Base-by-base conservation (phyloP, 148 eudicot genomes). In the Dianthus caryophyllus region DNA sequence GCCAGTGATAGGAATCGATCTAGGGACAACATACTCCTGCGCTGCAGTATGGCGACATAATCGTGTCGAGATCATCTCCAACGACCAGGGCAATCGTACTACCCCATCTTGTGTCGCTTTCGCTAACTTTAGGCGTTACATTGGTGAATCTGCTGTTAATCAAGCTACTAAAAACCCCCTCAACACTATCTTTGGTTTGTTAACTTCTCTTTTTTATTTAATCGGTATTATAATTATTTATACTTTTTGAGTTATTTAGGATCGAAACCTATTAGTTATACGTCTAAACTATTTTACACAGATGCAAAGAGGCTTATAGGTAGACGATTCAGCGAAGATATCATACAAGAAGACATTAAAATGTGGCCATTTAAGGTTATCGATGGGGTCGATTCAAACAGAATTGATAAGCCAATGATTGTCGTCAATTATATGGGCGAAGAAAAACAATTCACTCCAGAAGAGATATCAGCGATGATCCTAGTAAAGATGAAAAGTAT, bases 21-120 rank as follows among this genome's bases (percentile, higher is more conserved):
- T 73, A 3, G 76, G 70, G 33, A 58, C 70, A 0, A 44, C 65
- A 0, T 54, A 57, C 51, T 65, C 70, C 5, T 48, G 65, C 31
- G 70, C 58, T 0, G 71, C 38, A 10, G 27, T 49, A 3, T 73
- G 76, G 76, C 66, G 49, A 11, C 38, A 66, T 24, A 51, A 15
- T 47, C 65, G 48, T 21, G 58, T 65, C 14, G 70, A 72, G 27
- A 66, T 73, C 22, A 73, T 73, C 21, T 1, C 70, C n/a, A 73
- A 66, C 4, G 66, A 66, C 16, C 63, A 43, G 9, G 70, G 70
- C 21, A 73, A 36, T 57, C 56, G 70, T 9, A 65, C 58, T 5
- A 73, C 76, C 1, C 66, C 60, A 4, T 73, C 76, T 15, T 57
- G 55, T 31, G 76, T 73, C 12, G 76, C 76, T 25, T 73, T 73